phyloP scores from a whole-genome alignment of 73 alveolate genomes.

The Stentor coeruleus region DNA sequence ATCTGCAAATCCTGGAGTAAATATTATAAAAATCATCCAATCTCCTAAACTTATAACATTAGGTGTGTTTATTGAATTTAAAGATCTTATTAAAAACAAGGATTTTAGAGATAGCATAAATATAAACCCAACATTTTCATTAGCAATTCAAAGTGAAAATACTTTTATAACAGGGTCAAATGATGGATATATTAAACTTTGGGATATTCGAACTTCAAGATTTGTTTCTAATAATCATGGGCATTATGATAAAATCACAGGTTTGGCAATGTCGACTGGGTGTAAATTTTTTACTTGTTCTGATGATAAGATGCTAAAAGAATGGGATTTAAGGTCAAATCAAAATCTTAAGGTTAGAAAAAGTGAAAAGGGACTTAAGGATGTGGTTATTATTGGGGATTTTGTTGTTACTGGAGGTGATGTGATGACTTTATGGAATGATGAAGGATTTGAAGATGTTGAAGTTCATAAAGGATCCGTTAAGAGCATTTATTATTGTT shows the following conservation, averaged over 20 bases:
- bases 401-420: background rate
- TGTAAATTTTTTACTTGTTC: background rate
- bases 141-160: background rate
- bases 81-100: background rate
- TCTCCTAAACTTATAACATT: background rate
- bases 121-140: background rate
- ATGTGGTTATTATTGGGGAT: background rate
- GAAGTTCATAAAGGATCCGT: background rate
- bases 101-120: background rate
- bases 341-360: background rate
- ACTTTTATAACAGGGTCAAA: conserved; percentile 2
- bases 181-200: background rate
- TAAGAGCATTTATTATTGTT: background rate
- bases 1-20: background rate
- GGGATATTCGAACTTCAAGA: conserved; percentile 9
- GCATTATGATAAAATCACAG: background rate
- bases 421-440: background rate
- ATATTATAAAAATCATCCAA: too few relatives aligned
- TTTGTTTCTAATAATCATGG: background rate
- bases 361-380: background rate
- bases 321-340: background rate
- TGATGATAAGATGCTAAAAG: background rate
- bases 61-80: background rate
- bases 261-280: background rate
- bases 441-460: background rate